phyloP scores from a whole-genome alignment of 1,139 yeast species.

The Zhuliangozyma parablackwelliae region DNA sequence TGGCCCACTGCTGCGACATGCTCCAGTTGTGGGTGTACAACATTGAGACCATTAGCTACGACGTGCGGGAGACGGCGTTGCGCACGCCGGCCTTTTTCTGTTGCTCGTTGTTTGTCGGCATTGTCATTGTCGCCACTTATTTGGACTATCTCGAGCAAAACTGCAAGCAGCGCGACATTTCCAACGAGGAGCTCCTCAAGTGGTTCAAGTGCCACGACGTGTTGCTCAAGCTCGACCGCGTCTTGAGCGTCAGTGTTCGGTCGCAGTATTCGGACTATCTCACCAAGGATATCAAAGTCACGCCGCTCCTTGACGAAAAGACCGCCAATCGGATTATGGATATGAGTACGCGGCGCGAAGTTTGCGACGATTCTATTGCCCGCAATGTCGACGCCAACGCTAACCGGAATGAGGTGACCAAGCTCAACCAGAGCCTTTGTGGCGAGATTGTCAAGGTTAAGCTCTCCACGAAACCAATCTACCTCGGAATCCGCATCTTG shows the following conservation, averaged over 20 bases:
- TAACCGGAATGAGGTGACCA: conserved; percentile 5
- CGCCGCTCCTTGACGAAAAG: conserved; percentile 2
- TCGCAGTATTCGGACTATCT: conserved; percentile 51
- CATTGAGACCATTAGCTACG: conserved; percentile 51
- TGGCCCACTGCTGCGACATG: conserved; percentile 54
- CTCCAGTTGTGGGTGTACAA: conserved; percentile 67
- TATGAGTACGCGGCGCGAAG: conserved; percentile 9
- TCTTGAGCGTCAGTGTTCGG: conserved; percentile 25
- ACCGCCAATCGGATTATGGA: conserved; percentile 4
- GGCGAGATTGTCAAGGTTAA: conserved; percentile 33
- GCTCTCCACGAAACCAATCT: conserved; percentile 53
- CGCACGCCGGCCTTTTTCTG: conserved; percentile 73
- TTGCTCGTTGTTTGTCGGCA: conserved; percentile 60
- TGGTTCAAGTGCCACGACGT: conserved; percentile 50
- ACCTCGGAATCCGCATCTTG: conserved; percentile 65
- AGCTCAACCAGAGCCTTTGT: conserved; percentile 26
- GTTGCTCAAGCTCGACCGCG: conserved; percentile 52
- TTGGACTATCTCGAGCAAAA: conserved; percentile 48
- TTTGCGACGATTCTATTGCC: conserved; percentile 9
- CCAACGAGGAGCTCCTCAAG: conserved; percentile 42
- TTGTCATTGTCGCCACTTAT: conserved; percentile 59
- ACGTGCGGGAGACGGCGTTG: conserved; percentile 59
- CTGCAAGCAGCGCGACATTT: conserved; percentile 19
- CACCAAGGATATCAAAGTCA: conserved; percentile 20
- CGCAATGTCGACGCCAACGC: conserved; percentile 5